phyloP scores from a whole-genome alignment of 192 early-diverging fungal genomes.

The Podila clonocystis region DNA sequence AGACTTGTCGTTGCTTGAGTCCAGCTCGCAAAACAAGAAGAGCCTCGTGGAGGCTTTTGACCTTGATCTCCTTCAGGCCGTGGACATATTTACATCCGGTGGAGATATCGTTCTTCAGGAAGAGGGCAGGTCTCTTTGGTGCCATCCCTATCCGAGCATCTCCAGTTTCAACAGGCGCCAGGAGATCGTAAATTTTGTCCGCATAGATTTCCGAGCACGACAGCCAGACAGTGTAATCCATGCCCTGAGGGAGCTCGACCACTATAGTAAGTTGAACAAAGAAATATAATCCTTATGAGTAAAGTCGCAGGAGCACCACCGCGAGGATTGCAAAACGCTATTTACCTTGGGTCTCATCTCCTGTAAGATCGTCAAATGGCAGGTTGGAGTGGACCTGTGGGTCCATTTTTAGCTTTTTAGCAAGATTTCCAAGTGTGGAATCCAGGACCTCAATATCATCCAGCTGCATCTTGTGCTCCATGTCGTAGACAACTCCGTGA shows the following conservation, averaged over 20 bases:
- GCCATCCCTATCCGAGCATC: no score
- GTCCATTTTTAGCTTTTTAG: background rate
- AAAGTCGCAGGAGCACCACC: background rate
- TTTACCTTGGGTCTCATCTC: no score
- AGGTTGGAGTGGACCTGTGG: background rate
- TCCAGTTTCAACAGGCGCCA: slow-evolving; percentile 48
- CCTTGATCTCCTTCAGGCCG: slow-evolving; percentile 66
- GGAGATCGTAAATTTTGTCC: slow-evolving; percentile 87
- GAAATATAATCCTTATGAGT: background rate
- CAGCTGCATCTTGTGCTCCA: background rate
- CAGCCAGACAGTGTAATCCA: slow-evolving; percentile 86
- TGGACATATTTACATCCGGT: slow-evolving; percentile 67
- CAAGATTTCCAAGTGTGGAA: background rate
- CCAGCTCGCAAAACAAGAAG: slow-evolving; percentile 66
- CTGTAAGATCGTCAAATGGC: no score
- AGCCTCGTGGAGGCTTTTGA: slow-evolving; percentile 65
- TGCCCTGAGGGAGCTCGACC: slow-evolving; percentile 54
- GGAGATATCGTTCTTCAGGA: slow-evolving; percentile 51
- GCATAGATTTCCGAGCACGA: slow-evolving; percentile 93
- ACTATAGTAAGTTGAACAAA: slow-evolving; percentile 12
- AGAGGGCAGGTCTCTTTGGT: slow-evolving; percentile 32
- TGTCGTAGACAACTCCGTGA: background rate
- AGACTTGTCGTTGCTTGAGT: slow-evolving; percentile 66
- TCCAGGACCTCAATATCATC: slow-evolving; percentile 13
- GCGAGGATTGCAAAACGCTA: background rate